Evolutionary conservation across 176 grass and related monocot genomes (phyloP).

Genomic region (Eragrostis curvula): DNA sequence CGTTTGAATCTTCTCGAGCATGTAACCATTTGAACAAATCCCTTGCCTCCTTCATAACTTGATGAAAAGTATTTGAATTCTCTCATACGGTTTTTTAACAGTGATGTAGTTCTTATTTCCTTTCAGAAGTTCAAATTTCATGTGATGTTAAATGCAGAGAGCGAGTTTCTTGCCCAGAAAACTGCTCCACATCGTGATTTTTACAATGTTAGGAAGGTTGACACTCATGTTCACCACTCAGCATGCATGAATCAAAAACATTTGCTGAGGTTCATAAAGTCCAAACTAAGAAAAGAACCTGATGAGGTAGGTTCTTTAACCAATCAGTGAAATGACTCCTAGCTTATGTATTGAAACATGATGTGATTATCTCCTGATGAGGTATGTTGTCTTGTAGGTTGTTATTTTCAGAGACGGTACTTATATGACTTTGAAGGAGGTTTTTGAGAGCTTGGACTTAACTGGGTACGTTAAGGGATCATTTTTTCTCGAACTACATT

Average conservation of each 20-base stretch:
- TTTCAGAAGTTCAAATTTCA: conserved; percentile 96
- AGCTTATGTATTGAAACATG: conserved; percentile 19
- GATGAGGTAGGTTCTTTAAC: conserved; percentile 73
- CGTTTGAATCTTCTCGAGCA: conserved; percentile 95
- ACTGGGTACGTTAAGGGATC: conserved; percentile 68
- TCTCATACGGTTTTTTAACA: conserved; percentile 25
- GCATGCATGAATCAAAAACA: conserved; percentile 99
- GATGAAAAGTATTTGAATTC: conserved; percentile 16
- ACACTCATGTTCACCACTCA: conserved; percentile 99
- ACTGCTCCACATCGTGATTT: conserved; percentile 98
- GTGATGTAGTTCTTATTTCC: conserved; percentile 35
- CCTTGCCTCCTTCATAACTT: conserved; percentile 19
- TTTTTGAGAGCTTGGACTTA: conserved; percentile 98
- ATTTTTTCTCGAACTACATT: no score
- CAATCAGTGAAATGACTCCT: neutral
- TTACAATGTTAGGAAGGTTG: conserved; percentile 99
- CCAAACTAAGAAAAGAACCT: conserved; percentile 95
- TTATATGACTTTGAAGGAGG: conserved; percentile 98
- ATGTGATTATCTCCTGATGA: conserved; percentile 4
- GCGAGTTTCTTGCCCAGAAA: conserved; percentile 98
- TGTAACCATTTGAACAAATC: conserved; percentile 53
- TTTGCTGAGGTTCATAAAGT: conserved; percentile 94
- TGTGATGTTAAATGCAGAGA: conserved; percentile 94
- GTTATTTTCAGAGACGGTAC: conserved; percentile 99
- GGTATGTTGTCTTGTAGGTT: conserved; percentile 61